Conservation (phyloP, 805 yeast species). For the Henningerozyma blattae region DNA sequence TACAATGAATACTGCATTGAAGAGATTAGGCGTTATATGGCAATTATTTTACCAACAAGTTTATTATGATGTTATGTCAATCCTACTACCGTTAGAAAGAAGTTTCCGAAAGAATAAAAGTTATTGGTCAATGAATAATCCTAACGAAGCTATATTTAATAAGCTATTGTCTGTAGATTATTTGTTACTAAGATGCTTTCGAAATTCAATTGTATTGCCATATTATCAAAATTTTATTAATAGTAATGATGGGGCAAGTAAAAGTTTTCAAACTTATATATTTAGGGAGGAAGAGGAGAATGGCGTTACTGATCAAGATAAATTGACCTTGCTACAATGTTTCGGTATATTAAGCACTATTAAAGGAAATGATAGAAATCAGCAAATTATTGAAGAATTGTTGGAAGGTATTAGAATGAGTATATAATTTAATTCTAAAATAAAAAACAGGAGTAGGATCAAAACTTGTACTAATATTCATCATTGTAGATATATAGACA, state of each 20-base stretch:
- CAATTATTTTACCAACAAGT: slow-evolving; percentile 41
- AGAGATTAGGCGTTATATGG: slow-evolving; percentile 39
- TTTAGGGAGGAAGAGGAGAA: slow-evolving; percentile 27
- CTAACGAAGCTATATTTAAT: slow-evolving; percentile 4
- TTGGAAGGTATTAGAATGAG: slow-evolving; percentile 27
- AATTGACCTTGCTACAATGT: slow-evolving; percentile 43
- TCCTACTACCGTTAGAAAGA: slow-evolving; percentile 41
- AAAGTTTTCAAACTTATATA: slow-evolving; percentile 23
- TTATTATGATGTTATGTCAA: slow-evolving; percentile 46
- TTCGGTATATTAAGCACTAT: slow-evolving; percentile 44
- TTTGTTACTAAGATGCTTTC: slow-evolving; percentile 32
- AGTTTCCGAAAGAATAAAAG: slow-evolving; percentile 14
- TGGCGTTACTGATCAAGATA: slow-evolving; percentile 32
- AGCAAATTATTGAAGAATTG: slow-evolving; percentile 44
- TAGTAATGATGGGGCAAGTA: slow-evolving; percentile 22
- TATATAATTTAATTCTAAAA: slow-evolving; percentile 9
- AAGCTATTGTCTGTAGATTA: slow-evolving; percentile 26
- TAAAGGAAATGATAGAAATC: slow-evolving; percentile 43
- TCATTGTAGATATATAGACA: too few relatives aligned
- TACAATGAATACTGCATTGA: slow-evolving; percentile 25
- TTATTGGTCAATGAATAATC: slow-evolving; percentile 20
- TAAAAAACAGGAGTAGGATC: too few relatives aligned
- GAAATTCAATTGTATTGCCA: slow-evolving; percentile 44
- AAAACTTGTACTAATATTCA: too few relatives aligned
- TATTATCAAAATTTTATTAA: slow-evolving; percentile 32